Conservation (phyloP, 148 eudicot genomes). For the Amaranthus cruentus region DNA sequence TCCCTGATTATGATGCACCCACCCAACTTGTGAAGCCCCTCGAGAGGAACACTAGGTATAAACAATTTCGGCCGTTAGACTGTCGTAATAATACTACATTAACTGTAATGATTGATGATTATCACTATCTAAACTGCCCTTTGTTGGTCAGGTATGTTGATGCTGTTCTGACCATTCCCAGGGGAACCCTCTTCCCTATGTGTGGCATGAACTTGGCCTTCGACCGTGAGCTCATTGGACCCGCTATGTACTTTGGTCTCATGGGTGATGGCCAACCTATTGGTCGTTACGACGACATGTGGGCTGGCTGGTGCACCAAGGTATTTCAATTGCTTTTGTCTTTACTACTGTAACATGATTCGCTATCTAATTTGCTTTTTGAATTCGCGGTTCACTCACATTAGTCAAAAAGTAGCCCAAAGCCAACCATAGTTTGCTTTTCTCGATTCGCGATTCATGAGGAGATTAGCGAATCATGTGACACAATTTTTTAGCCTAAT, state of each 20-base stretch:
- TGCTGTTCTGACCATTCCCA: conserved; percentile 17
- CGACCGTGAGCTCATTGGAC: conserved; percentile 20
- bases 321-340: background rate
- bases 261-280: conserved; percentile 22
- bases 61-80: background rate
- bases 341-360: no score
- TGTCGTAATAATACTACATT: background rate
- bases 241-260: conserved; percentile 21
- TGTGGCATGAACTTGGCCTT: background rate
- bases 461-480: no score
- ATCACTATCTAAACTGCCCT: background rate
- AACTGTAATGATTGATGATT: background rate
- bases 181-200: background rate
- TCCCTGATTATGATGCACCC: conserved; percentile 21
- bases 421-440: no score
- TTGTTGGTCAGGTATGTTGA: conserved; percentile 12
- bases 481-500: no score
- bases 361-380: no score
- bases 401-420: no score
- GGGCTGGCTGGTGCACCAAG: conserved; percentile 23
- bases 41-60: conserved; percentile 16
- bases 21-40: conserved; percentile 22
- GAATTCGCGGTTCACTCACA: no score
- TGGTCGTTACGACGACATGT: conserved; percentile 19
- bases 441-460: no score